Conservation (phyloP, 164 flowering plant species). For the Chimonanthus praecox region DNA sequence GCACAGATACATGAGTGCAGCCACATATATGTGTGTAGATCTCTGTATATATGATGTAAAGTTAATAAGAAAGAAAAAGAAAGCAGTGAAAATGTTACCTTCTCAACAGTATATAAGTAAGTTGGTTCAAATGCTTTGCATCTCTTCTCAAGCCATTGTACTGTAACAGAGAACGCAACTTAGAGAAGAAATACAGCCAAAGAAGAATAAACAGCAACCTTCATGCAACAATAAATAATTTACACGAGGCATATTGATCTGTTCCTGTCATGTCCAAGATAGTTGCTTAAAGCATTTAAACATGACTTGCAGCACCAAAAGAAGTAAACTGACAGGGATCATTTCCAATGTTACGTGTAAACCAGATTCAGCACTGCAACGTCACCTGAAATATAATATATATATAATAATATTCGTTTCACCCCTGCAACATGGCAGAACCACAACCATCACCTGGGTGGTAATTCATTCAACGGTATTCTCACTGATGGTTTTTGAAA, state of each 20-base stretch:
- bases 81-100: constrained; percentile 34
- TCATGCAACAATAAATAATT: neutral
- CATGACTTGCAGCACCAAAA: neutral
- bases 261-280: neutral
- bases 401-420: too few species aligned
- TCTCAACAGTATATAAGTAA: constrained; percentile 87
- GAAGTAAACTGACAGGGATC: too few species aligned
- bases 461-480: too few species aligned
- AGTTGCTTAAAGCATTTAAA: neutral
- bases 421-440: too few species aligned
- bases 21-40: neutral
- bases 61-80: neutral
- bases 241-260: neutral
- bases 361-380: too few species aligned
- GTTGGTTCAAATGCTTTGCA: constrained; percentile 82
- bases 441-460: too few species aligned
- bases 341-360: too few species aligned
- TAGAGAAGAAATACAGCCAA: neutral
- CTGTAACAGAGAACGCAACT: constrained; percentile 32
- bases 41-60: neutral
- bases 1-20: neutral
- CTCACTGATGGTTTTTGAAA: too few species aligned
- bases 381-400: too few species aligned
- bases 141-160: constrained; percentile 77
- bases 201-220: neutral